Evolutionary conservation across 2,329 filamentous ascomycete genomes (phyloP).

Genomic region (Coniella lustricola): DNA sequence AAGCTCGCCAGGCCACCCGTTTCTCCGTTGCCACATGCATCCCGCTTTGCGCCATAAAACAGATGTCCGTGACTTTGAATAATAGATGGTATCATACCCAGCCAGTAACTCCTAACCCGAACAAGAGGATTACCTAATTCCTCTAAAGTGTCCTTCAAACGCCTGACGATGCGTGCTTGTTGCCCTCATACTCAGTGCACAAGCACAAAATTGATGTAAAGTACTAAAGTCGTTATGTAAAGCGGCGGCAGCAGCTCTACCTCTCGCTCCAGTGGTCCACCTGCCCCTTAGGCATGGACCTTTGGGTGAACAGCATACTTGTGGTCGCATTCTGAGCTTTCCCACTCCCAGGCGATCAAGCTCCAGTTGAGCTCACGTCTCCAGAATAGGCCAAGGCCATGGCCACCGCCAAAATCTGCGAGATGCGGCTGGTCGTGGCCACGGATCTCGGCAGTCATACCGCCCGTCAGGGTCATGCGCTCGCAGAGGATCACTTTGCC

Average conservation of each 20-base stretch:
- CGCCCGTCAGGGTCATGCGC: slow-evolving; percentile 74
- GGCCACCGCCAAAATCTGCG: slow-evolving; percentile 38
- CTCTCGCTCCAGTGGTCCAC: not conserved
- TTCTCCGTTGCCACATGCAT: not conserved
- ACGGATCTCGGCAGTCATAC: slow-evolving; percentile 70
- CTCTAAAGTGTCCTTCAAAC: slow-evolving; percentile 3
- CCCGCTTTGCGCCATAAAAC: not conserved
- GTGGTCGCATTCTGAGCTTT: slow-evolving; percentile 35
- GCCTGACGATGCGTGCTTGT: not conserved
- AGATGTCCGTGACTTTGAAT: not conserved
- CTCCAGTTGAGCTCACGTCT: slow-evolving; percentile 80
- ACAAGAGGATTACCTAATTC: slow-evolving; percentile 7
- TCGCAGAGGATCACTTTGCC: slow-evolving; percentile 74
- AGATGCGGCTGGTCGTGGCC: slow-evolving; percentile 36
- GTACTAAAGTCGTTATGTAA: slow-evolving; percentile 3
- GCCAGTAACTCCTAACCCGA: slow-evolving; percentile 6
- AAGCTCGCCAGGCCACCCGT: not conserved
- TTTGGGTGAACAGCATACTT: slow-evolving; percentile 37
- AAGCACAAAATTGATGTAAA: not conserved
- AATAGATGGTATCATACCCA: slow-evolving; percentile 6
- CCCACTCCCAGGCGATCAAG: slow-evolving; percentile 73
- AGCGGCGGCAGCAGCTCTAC: not conserved
- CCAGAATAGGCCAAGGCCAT: slow-evolving; percentile 63
- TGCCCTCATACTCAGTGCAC: not conserved
- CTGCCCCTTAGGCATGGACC: slow-evolving; percentile 36